Conservation (phyloP, 192 early-diverging fungal genomes). For the Coemansia sp. region DNA sequence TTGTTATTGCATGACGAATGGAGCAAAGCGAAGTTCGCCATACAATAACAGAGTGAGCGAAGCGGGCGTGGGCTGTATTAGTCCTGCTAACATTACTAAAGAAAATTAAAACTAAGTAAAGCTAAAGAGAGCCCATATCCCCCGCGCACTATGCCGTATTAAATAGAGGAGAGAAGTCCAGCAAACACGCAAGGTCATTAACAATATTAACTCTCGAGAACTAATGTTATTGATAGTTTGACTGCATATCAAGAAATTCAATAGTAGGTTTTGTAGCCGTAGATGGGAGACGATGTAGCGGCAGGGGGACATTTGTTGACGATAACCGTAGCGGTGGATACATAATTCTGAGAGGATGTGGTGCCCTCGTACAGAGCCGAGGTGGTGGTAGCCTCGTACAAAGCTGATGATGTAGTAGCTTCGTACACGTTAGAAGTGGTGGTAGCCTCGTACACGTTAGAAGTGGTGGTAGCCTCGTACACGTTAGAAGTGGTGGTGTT, state of each 20-base stretch:
- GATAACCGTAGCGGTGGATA: slow-evolving; percentile 9
- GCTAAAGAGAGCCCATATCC: too few species aligned
- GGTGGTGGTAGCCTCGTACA: background rate
- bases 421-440: background rate
- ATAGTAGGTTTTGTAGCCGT: background rate
- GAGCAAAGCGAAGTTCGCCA: too few species aligned
- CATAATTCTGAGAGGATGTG: background rate
- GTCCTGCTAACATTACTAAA: too few species aligned
- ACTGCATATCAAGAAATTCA: background rate
- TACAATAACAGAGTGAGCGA: too few species aligned
- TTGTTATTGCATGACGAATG: too few species aligned
- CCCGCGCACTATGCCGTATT: too few species aligned
- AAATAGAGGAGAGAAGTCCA: too few species aligned
- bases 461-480: too few species aligned
- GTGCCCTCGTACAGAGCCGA: background rate
- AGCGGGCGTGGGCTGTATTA: too few species aligned
- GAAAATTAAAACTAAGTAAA: background rate
- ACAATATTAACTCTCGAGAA: background rate
- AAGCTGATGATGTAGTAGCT: background rate
- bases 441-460: background rate
- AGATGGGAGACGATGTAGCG: slow-evolving; percentile 1
- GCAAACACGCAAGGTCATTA: too few species aligned
- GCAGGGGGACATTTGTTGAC: slow-evolving; percentile 11
- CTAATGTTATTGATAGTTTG: background rate
- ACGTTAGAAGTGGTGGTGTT: too few species aligned